Percentiles rank a stretch among this genome's conserved stretches.
Conservation (phyloP, 164 flowering plant genomes). For the Piper longum region DNA sequence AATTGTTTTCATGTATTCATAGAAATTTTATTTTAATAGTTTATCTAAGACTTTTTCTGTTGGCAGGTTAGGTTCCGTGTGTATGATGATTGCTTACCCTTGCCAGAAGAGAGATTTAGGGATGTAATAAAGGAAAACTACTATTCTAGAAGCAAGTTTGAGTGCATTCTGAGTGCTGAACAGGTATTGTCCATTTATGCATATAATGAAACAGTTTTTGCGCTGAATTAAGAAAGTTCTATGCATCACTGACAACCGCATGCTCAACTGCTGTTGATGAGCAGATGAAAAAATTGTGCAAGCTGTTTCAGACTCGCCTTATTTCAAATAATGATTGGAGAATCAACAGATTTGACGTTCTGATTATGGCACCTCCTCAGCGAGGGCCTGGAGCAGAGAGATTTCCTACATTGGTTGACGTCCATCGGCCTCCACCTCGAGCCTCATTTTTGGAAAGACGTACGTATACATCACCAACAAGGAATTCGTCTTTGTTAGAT, state of each 20-base stretch:
- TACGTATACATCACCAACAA: background rate
- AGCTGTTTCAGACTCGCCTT: conserved; percentile 21
- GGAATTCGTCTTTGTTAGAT: background rate
- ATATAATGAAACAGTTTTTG: background rate
- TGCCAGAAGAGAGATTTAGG: conserved; percentile 43
- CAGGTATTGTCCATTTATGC: conserved; percentile 24
- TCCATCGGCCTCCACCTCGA: background rate
- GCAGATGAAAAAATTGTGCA: conserved; percentile 41
- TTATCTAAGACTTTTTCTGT: background rate
- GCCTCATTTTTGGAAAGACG: background rate
- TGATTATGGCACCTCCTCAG: background rate
- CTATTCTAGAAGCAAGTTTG: conserved; percentile 30
- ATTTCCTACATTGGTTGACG: background rate
- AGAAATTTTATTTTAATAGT: background rate
- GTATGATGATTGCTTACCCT: conserved; percentile 36
- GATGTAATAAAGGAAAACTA: conserved; percentile 35
- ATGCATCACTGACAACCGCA: too few species aligned
- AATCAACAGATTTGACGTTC: conserved; percentile 2
- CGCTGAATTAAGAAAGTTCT: background rate
- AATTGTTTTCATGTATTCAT: too few species aligned
- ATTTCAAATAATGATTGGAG: conserved; percentile 9
- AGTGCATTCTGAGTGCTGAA: conserved; percentile 24
- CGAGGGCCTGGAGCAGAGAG: background rate
- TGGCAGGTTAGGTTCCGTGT: conserved; percentile 39
- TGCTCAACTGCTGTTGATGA: conserved; percentile 3